Evolutionary conservation across 2,329 filamentous ascomycete species (phyloP).

Genomic region (Aspergillus persii): DNA sequence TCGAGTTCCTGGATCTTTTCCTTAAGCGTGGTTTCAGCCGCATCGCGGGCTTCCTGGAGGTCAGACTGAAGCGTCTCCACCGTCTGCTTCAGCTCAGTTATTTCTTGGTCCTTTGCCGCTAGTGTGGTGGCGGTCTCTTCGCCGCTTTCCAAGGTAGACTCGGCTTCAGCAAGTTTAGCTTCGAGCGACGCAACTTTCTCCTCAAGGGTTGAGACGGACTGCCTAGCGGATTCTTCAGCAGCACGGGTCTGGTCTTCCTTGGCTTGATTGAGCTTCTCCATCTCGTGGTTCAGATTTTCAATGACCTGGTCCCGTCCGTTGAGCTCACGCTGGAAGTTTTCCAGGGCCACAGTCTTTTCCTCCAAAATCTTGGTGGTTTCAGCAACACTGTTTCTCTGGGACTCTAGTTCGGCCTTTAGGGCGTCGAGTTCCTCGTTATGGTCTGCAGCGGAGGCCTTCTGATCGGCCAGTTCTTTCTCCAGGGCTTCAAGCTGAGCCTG

Average conservation of each 20-base stretch:
- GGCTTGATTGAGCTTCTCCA: constrained; percentile 31
- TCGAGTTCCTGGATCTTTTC: constrained; percentile 30
- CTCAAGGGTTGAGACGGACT: constrained; percentile 30
- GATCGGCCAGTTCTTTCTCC: constrained; percentile 33
- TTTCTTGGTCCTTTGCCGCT: constrained; percentile 37
- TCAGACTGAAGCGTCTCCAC: constrained; percentile 34
- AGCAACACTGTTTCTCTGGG: constrained; percentile 28
- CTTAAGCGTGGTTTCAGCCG: constrained; percentile 19
- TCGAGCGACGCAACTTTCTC: constrained; percentile 37
- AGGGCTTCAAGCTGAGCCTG: constrained; percentile 35
- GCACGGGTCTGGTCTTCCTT: constrained; percentile 38
- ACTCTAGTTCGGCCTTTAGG: constrained; percentile 33
- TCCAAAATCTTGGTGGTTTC: constrained; percentile 27
- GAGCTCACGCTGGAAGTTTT: constrained; percentile 33
- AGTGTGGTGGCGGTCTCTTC: constrained; percentile 28
- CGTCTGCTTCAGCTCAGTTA: constrained; percentile 32
- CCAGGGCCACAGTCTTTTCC: constrained; percentile 31
- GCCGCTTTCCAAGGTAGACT: constrained; percentile 26
- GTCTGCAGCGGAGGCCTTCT: constrained; percentile 30
- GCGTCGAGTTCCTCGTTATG: constrained; percentile 29
- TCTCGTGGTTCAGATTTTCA: constrained; percentile 39
- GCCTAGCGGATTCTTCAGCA: constrained; percentile 32
- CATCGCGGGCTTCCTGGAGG: constrained; percentile 28
- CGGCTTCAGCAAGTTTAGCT: constrained; percentile 32
- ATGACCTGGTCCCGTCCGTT: constrained; percentile 38